Evolutionary conservation across 2,329 filamentous ascomycete genomes (phyloP).

Genomic region (Ciborinia camelliae): DNA sequence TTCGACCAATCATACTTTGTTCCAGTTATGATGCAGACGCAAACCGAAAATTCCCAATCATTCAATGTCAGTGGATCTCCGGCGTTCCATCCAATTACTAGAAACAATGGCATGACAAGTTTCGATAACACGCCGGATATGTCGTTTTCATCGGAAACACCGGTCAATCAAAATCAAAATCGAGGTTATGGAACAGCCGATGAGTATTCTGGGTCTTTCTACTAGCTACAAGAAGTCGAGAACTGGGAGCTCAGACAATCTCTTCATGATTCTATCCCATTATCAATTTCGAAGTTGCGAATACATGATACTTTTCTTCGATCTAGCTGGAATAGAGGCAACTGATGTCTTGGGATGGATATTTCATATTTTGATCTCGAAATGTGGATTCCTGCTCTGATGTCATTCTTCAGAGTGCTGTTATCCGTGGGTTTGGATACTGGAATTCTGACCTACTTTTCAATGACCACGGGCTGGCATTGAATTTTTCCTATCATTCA

Average conservation of each 20-base stretch:
- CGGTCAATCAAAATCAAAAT: not conserved
- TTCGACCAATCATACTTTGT: not conserved
- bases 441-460: not conserved
- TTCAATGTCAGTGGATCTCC: not conserved
- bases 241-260: accelerated
- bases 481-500: not conserved
- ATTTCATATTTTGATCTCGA: too few species aligned
- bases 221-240: not conserved
- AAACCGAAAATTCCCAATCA: not conserved
- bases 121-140: not conserved
- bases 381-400: not conserved
- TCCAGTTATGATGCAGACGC: not conserved
- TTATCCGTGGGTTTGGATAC: not conserved
- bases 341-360: too few species aligned
- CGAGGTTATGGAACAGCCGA: not conserved
- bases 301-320: too few species aligned
- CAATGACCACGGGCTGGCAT: not conserved
- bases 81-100: not conserved
- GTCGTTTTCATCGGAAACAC: not conserved
- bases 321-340: too few species aligned
- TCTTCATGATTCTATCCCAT: not conserved
- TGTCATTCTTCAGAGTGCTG: not conserved
- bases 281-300: not conserved
- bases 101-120: not conserved
- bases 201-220: not conserved